Conservation (phyloP, 1,284 basidiomycete genomes). For the Cutaneotrichosporon curvatum region DNA sequence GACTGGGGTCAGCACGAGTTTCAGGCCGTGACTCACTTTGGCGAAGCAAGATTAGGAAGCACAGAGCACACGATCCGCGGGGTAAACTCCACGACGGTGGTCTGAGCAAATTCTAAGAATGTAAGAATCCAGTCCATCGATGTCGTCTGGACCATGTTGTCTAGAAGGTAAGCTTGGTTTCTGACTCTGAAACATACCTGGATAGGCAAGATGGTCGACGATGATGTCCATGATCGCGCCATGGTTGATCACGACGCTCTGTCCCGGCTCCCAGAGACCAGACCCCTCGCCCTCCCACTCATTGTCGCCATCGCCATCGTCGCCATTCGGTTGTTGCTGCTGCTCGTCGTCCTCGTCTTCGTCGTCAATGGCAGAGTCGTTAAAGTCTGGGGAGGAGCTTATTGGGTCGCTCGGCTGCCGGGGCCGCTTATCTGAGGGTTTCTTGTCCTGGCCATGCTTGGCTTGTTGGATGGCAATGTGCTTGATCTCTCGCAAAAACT, state of each 20-base stretch:
- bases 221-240: conserved; percentile 89
- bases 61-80: conserved; percentile 87
- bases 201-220: conserved; percentile 76
- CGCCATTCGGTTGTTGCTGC: conserved; percentile 1
- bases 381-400: conserved; percentile 20
- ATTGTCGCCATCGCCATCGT: conserved; percentile 21
- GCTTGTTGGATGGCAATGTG: conserved; percentile 69
- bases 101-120: conserved; percentile 78
- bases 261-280: conserved; percentile 80
- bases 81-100: conserved; percentile 90
- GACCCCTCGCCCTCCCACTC: conserved; percentile 42
- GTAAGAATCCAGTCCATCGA: conserved; percentile 88
- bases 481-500: conserved; percentile 87
- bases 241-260: conserved; percentile 87
- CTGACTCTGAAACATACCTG: conserved; percentile 56
- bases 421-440: conserved; percentile 10
- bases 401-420: conserved; percentile 15
- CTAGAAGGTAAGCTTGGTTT: conserved; percentile 46
- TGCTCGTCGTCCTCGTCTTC: conserved; percentile 23
- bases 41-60: conserved; percentile 79
- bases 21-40: conserved; percentile 23
- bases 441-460: conserved; percentile 19
- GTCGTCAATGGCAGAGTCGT: conserved; percentile 14
- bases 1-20: conserved; percentile 24
- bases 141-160: conserved; percentile 82